These are phyloP conservation scores for Coemansia interrupta DNA, from an alignment of 192 early-diverging fungal genomes.

Conservation along the genomic window DNA sequence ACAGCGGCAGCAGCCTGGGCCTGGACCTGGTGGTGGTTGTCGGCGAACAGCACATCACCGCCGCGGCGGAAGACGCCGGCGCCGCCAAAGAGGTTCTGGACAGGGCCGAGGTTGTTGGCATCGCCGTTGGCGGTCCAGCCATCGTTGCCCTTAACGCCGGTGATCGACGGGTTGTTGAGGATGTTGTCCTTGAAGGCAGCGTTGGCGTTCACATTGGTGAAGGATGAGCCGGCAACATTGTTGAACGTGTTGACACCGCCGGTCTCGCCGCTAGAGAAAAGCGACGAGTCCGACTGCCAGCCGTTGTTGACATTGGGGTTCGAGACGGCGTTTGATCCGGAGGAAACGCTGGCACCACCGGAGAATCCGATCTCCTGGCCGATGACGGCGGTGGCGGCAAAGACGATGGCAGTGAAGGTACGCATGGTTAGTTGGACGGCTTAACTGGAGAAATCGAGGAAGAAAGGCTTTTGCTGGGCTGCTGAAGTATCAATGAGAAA, in stretches of 20 bases:
- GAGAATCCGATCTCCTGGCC: slow-evolving; percentile 46
- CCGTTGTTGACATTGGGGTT: slow-evolving; percentile 53
- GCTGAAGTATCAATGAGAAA: neutral
- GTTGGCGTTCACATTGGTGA: slow-evolving; percentile 46
- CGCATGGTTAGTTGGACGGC: slow-evolving; percentile 22
- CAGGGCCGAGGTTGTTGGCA: slow-evolving; percentile 40
- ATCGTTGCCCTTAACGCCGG: slow-evolving; percentile 41
- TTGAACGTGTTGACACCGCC: slow-evolving; percentile 32
- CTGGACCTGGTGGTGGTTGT: slow-evolving; percentile 39
- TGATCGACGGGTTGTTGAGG: slow-evolving; percentile 44
- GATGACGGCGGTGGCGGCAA: slow-evolving; percentile 26
- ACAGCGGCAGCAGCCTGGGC: slow-evolving; percentile 6
- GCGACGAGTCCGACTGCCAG: slow-evolving; percentile 45
- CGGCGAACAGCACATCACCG: slow-evolving; percentile 47
- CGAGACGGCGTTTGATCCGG: slow-evolving; percentile 42
- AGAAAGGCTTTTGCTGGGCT: neutral
- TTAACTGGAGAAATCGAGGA: neutral
- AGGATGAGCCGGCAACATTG: slow-evolving; percentile 42
- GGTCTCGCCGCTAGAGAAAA: slow-evolving; percentile 12
- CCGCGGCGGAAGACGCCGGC: slow-evolving; percentile 24
- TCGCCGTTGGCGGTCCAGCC: slow-evolving; percentile 54
- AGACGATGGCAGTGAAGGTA: slow-evolving; percentile 31
- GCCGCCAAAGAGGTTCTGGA: slow-evolving; percentile 43
- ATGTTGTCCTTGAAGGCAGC: slow-evolving; percentile 48
- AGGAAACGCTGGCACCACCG: slow-evolving; percentile 30